Evolutionary conservation across 164 flowering plant genomes (phyloP).

Genomic region (Cinnamomum micranthum): DNA sequence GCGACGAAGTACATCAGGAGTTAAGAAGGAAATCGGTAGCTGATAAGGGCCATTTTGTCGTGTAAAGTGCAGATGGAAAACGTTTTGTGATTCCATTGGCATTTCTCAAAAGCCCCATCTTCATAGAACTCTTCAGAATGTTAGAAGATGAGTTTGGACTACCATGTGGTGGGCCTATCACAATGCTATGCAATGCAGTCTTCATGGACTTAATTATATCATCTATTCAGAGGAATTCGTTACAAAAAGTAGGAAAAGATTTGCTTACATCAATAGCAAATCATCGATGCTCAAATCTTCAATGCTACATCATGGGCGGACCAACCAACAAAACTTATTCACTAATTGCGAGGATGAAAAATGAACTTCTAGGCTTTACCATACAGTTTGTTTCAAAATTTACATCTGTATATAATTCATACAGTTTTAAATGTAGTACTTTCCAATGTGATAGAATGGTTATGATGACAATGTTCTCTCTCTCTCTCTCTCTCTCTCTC

Average conservation of each 20-base stretch:
- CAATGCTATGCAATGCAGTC: slow-evolving; percentile 19
- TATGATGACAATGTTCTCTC: not conserved
- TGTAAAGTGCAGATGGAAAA: slow-evolving; percentile 9
- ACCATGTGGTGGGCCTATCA: slow-evolving; percentile 20
- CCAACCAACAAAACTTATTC: not conserved
- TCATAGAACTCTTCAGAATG: slow-evolving; percentile 28
- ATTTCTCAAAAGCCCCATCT: slow-evolving; percentile 16
- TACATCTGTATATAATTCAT: not conserved
- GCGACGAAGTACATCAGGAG: too few relatives aligned
- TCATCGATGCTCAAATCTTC: slow-evolving; percentile 10
- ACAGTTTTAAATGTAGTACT: not conserved
- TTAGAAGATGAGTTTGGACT: slow-evolving; percentile 30
- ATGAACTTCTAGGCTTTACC: not conserved
- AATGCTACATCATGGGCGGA: not conserved
- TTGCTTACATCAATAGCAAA: slow-evolving; percentile 12
- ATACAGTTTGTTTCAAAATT: not conserved
- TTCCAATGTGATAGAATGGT: not conserved
- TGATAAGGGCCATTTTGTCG: slow-evolving; percentile 20
- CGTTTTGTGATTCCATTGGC: slow-evolving; percentile 24
- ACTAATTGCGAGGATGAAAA: not conserved
- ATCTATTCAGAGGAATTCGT: slow-evolving; percentile 2
- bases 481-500: too few relatives aligned
- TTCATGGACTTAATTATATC: slow-evolving; percentile 21
- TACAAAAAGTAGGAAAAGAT: slow-evolving; percentile 17
- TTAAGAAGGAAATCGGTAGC: not conserved